Conservation (phyloP, 179 eudicot genomes). For the Camellia oleifera region DNA sequence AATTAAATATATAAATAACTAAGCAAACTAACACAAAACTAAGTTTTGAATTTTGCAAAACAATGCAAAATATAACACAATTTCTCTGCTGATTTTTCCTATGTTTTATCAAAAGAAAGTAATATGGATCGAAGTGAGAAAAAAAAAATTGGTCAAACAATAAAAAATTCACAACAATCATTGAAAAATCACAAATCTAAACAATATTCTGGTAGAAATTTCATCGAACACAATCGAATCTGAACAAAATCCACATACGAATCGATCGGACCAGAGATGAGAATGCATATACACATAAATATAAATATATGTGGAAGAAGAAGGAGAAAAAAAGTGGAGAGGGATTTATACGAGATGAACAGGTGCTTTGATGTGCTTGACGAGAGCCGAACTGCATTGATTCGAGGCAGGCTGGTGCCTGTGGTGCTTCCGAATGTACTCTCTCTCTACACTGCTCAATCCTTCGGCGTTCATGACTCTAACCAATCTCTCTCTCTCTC, state of each 20-base stretch:
- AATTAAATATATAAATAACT: neutral
- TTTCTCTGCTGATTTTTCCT: neutral
- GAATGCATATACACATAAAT: neutral
- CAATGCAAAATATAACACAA: neutral
- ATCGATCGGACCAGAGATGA: neutral
- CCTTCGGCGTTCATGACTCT: slow-evolving; percentile 15
- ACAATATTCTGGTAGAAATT: neutral
- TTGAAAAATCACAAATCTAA: neutral
- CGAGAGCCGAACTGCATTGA: slow-evolving; percentile 44
- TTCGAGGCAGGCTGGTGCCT: slow-evolving; percentile 29
- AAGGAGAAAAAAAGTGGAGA: neutral
- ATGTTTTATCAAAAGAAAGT: neutral
- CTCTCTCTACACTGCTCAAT: slow-evolving; percentile 21
- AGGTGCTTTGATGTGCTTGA: slow-evolving; percentile 48
- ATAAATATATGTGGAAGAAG: neutral
- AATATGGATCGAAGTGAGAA: neutral
- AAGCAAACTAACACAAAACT: neutral
- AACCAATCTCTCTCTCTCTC: neutral
- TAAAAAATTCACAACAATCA: neutral
- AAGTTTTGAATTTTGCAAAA: neutral
- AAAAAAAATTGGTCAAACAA: neutral
- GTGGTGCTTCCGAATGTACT: slow-evolving; percentile 39
- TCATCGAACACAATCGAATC: slow-evolving; percentile 6
- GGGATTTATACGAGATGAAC: slow-evolving; percentile 34
- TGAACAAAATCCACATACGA: neutral